A percentile compares a stretch with the other conserved stretches of the same genome.
These are phyloP conservation scores for Phytophthora macrochlamydospora DNA, from an alignment of 352 stramenopile species.

Conservation along the genomic window DNA sequence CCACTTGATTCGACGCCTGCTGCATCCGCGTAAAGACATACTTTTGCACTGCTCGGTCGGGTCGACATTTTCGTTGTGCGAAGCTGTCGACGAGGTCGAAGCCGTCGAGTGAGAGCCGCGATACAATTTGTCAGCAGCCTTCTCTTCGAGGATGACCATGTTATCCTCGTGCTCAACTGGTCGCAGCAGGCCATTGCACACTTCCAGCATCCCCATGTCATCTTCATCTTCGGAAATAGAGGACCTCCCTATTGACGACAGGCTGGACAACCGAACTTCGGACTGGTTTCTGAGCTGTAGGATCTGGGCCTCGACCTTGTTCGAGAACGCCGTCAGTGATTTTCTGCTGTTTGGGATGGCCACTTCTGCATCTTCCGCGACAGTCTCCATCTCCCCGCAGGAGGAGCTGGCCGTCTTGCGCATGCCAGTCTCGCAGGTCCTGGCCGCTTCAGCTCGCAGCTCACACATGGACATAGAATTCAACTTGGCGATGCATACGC, in stretches of 20 bases:
- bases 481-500: not conserved
- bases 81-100: not conserved
- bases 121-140: not conserved
- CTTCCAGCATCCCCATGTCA: not conserved
- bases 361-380: not conserved
- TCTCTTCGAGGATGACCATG: not conserved
- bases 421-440: not conserved
- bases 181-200: not conserved
- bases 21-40: not conserved
- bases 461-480: not conserved
- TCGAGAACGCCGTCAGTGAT: not conserved
- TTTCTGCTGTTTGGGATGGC: not conserved
- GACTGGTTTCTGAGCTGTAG: not conserved
- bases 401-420: not conserved
- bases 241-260: not conserved
- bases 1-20: not conserved
- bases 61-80: not conserved
- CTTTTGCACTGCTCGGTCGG: not conserved
- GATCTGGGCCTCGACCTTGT: not conserved
- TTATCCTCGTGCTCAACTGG: not conserved
- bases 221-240: not conserved
- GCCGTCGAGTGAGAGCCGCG: not conserved
- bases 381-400: not conserved
- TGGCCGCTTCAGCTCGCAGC: not conserved
- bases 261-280: not conserved